These are phyloP conservation scores for Cadophora luteo-olivacea DNA, from an alignment of 2,329 filamentous ascomycete species.

Conservation along the genomic window DNA sequence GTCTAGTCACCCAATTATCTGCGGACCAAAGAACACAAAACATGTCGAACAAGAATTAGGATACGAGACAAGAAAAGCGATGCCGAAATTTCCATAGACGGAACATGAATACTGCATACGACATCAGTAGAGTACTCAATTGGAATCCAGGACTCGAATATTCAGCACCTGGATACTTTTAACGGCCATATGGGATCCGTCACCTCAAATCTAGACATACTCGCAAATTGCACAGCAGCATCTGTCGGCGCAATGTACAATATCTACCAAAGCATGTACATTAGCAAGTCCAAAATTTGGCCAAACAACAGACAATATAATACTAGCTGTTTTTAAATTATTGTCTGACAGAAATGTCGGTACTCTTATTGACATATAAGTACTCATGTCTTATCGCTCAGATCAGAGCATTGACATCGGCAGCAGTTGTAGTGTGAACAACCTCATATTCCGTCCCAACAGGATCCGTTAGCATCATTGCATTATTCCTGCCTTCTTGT, in stretches of 20 bases:
- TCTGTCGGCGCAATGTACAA: not conserved
- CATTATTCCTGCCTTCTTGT: conserved; percentile 12
- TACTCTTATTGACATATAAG: too few species aligned
- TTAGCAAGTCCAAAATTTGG: too few species aligned
- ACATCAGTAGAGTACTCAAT: not conserved
- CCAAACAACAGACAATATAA: not conserved
- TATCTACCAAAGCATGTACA: not conserved
- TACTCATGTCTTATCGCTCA: not conserved
- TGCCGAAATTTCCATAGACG: too few species aligned
- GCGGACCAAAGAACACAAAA: too few species aligned
- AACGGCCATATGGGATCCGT: not conserved
- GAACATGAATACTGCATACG: too few species aligned
- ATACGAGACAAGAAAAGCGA: too few species aligned
- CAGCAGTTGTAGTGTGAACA: not conserved
- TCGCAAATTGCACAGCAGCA: not conserved
- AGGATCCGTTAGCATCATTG: conserved; percentile 18
- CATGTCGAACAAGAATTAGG: too few species aligned
- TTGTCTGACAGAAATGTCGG: too few species aligned
- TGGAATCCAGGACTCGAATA: not conserved
- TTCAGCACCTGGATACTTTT: too few species aligned
- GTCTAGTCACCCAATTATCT: too few species aligned
- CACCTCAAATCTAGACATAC: not conserved
- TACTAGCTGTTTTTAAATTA: too few species aligned
- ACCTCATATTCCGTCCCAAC: conserved; percentile 18
- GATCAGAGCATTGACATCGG: not conserved